These are phyloP conservation scores for Leccinum aurantiacum DNA, from an alignment of 768 basidiomycete species.

Conservation along the genomic window DNA sequence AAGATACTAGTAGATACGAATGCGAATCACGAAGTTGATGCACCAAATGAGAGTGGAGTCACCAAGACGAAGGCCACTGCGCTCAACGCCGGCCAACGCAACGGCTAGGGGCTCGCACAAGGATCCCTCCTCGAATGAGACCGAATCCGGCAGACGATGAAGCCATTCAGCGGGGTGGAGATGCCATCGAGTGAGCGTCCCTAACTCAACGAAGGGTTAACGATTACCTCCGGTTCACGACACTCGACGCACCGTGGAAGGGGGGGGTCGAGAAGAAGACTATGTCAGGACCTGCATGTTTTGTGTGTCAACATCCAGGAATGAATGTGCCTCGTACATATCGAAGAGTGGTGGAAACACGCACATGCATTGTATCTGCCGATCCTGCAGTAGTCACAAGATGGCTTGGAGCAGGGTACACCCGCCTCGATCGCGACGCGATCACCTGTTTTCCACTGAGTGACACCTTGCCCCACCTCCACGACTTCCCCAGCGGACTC, in stretches of 20 bases:
- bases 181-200: constrained; percentile 65
- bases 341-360: constrained; percentile 1
- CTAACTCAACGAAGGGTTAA: constrained; percentile 29
- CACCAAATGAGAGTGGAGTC: constrained; percentile 65
- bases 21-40: background rate
- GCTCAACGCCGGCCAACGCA: constrained; percentile 66
- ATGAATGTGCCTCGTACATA: too few relatives aligned
- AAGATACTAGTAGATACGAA: constrained; percentile 9
- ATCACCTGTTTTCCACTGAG: constrained; percentile 60
- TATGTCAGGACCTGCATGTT: constrained; percentile 36
- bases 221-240: background rate
- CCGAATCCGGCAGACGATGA: constrained; percentile 58
- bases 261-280: constrained; percentile 75
- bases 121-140: constrained; percentile 67
- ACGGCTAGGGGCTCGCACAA: constrained; percentile 69
- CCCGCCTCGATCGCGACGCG: constrained; percentile 69
- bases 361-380: constrained; percentile 64
- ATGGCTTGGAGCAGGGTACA: constrained; percentile 62
- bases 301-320: constrained; percentile 2
- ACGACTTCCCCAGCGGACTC: constrained; percentile 69
- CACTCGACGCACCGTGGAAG: constrained; percentile 48
- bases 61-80: constrained; percentile 62
- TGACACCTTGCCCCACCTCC: constrained; percentile 65
- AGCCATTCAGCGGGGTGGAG: constrained; percentile 68
- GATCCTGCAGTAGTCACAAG: constrained; percentile 61